Conservation (phyloP, 2,329 filamentous ascomycete species). For the Fusarium penzigii region DNA sequence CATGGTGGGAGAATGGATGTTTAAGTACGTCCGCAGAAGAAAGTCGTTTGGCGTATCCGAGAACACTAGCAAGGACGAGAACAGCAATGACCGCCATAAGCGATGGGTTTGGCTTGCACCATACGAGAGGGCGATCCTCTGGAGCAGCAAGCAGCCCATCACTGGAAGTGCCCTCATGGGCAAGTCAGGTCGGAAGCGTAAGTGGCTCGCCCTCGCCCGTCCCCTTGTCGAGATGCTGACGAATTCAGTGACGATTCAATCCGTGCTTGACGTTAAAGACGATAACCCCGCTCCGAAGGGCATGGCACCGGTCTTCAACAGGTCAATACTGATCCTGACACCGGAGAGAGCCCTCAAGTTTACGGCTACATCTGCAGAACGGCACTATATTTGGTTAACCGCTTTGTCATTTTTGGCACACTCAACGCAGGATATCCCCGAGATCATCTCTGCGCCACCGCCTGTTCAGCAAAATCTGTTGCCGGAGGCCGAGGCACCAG, state of each 20-base stretch:
- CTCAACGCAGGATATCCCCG: slow-evolving; percentile 77
- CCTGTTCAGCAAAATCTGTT: slow-evolving; percentile 43
- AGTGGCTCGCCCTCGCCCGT: slow-evolving; percentile 44
- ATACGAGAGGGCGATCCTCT: slow-evolving; percentile 93
- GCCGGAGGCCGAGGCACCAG: slow-evolving; percentile 53
- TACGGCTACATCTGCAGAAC: slow-evolving; percentile 77
- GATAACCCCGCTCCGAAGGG: slow-evolving; percentile 83
- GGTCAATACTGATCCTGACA: slow-evolving; percentile 92
- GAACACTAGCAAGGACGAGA: slow-evolving; percentile 65
- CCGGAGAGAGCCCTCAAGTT: slow-evolving; percentile 94
- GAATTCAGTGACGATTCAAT: slow-evolving; percentile 81
- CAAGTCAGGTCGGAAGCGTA: slow-evolving; percentile 92
- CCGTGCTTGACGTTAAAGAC: slow-evolving; percentile 94
- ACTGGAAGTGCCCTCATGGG: slow-evolving; percentile 86
- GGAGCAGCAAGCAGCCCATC: slow-evolving; percentile 96
- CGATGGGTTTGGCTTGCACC: slow-evolving; percentile 98
- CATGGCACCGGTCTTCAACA: slow-evolving; percentile 69
- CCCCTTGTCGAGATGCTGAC: slow-evolving; percentile 33
- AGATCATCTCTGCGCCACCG: slow-evolving; percentile 61
- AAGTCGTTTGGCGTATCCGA: slow-evolving; percentile 87
- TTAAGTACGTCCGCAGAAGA: slow-evolving; percentile 82
- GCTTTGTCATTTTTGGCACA: slow-evolving; percentile 93
- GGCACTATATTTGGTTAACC: slow-evolving; percentile 94
- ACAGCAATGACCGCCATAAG: slow-evolving; percentile 80
- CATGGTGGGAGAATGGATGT: slow-evolving; percentile 98